A percentile compares a stretch with the other conserved stretches of the same genome.
These are phyloP conservation scores for Pulveroboletus sp. DNA, from an alignment of 1,284 basidiomycete species.

Conservation along the genomic window DNA sequence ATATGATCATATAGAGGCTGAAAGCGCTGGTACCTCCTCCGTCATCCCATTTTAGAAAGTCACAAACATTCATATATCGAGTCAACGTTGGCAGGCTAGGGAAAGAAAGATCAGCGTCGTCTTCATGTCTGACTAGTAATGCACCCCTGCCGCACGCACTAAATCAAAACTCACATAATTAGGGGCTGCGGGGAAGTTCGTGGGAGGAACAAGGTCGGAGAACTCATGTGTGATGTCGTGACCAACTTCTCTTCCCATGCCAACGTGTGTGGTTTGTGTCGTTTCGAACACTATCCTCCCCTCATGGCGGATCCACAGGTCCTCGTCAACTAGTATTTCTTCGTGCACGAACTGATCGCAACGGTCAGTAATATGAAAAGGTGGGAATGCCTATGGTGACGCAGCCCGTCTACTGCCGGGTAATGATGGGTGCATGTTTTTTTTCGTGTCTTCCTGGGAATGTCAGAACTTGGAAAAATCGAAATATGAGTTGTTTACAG, in stretches of 20 bases:
- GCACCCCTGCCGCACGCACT: neutral
- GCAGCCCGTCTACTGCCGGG: accelerated
- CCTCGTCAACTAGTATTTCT: conserved; percentile 1
- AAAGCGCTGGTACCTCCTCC: conserved; percentile 5
- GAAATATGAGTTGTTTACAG: neutral
- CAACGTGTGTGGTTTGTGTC: neutral
- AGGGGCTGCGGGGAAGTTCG: conserved; percentile 19
- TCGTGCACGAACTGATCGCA: neutral
- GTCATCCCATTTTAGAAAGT: conserved; percentile 6
- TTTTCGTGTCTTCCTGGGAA: neutral
- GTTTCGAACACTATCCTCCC: conserved; percentile 21
- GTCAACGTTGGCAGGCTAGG: neutral
- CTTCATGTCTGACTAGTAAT: neutral
- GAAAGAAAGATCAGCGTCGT: neutral
- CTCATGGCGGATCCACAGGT: conserved; percentile 21
- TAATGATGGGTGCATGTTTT: neutral
- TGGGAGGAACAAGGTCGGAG: conserved; percentile 15
- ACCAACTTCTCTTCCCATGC: neutral
- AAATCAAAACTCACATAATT: neutral
- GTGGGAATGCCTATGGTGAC: conserved; percentile 5
- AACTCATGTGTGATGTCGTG: conserved; percentile 12
- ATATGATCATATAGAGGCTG: conserved; percentile 2
- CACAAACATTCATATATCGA: conserved; percentile 9
- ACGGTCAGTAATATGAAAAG: neutral
- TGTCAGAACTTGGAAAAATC: neutral